Base-by-base conservation (phyloP, 441 rosid species). In the Metrosideros polymorpha region DNA sequence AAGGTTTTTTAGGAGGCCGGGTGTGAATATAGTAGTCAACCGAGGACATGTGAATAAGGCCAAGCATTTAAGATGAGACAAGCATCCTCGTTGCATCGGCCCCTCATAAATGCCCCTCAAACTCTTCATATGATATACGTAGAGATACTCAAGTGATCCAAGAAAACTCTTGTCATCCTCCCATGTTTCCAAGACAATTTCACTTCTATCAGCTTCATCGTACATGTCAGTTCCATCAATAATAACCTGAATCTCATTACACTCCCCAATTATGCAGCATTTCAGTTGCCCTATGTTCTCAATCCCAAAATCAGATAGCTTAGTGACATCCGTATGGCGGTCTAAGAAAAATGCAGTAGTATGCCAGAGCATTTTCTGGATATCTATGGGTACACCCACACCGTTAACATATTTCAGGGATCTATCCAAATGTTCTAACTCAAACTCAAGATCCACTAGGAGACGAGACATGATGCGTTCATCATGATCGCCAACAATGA, bases 361-460 rank as follows among this genome's bases (percentile, higher is more conserved):
- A n/a, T 18, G 49, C 2, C 3, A 0, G 0, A 86, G 82, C 35
- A 50, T 27, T 15, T 82, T 66, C 8, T 12, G 18, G 15, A 86
- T 63, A 53, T 35, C 71, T 66, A 1, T 4, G 1, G 30, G 83
- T 0, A 50, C 35, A 0, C 51, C 63, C 2, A 51, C 71, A 51
- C 90, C 90, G 83, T 87, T 83, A 25, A 85, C 57, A 52, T 84
- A 88, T 45, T 42, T 55, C 49, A 88, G 84, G 84, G 84, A 83
- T 83, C 43, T 90, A 25, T 85, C 87, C 85, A 82, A 82, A 1
- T 10, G 47, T 47, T 84, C 47, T 12, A 87, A 7, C 30, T 85
- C 83, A 1, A 35, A 39, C 17, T 89, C 90, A 61, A 86, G 77
- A 50, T 85, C 85, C 3, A 2, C 17, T 2, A 88, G 90, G 22